phyloP scores from a whole-genome alignment of 257 asterid genomes.

The Fraxinus cuspidata region DNA sequence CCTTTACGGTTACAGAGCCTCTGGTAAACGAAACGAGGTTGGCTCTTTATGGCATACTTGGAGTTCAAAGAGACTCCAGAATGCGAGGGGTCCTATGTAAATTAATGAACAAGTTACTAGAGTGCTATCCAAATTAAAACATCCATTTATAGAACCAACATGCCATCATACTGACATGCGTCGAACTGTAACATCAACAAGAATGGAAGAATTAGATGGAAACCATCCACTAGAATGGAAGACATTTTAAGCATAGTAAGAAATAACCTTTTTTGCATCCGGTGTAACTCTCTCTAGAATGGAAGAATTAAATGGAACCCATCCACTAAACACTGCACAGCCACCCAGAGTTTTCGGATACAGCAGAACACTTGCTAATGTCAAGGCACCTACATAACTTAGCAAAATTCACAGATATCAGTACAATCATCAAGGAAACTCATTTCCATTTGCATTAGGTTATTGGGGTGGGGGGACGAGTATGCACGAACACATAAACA shows the following conservation, averaged over 20 bases:
- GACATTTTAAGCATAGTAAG: constrained; percentile 8
- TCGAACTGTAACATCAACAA: too few species aligned
- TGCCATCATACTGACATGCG: not conserved
- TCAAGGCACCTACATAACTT: constrained; percentile 69
- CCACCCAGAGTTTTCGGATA: constrained; percentile 94
- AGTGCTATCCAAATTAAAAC: too few species aligned
- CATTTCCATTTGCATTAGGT: not conserved
- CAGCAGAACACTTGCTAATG: constrained; percentile 85
- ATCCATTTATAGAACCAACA: too few species aligned
- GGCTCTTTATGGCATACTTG: too few species aligned
- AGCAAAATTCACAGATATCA: constrained; percentile 14
- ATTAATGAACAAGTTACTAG: too few species aligned
- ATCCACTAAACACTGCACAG: constrained; percentile 94
- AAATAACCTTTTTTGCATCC: constrained; percentile 71
- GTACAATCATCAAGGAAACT: constrained; percentile 11
- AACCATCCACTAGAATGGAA: too few species aligned
- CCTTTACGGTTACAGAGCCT: too few species aligned
- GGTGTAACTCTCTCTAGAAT: constrained; percentile 61
- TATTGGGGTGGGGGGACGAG: not conserved
- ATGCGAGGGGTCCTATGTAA: too few species aligned
- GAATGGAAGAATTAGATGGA: too few species aligned
- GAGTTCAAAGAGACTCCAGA: too few species aligned
- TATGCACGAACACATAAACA: not conserved
- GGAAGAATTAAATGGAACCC: constrained; percentile 87
- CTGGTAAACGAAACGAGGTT: too few species aligned